Base-by-base conservation (phyloP, 257 asterid genomes). In the Solanum virginianum region DNA sequence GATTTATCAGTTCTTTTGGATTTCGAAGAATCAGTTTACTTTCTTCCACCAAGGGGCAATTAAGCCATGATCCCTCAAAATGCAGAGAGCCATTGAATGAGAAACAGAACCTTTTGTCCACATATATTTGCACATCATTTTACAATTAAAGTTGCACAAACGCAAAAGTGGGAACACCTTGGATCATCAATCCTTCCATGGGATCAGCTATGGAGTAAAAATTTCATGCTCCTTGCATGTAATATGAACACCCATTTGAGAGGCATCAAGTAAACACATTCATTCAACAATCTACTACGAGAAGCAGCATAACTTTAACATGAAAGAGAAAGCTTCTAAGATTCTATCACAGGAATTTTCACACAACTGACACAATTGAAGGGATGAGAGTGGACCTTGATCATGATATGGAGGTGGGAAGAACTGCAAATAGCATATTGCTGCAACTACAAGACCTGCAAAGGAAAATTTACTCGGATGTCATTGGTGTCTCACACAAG, bases 361-460 rank as follows among this genome's bases (percentile, higher is more conserved):
- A 62, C 47, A 47, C 5, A 41, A 83, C 85, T 83, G 57, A 26
- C 20, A 81, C 36, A 13, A 36, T 14, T 13, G 53, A 74, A 43
- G 49, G 26, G 10, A 79, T 4, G 84, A 66, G 22, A 45, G 66
- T 85, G 83, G 86, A 95, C 98, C 98, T 22, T 91, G 87, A 12
- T 85, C 88, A 36, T 92, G 95, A 88, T 93, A 90, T 11, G 98
- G 98, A 17, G 98, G 95, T 53, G 97, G 98, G 88, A 93, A 93
- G 89, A 95, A 95, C 92, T 95, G 97, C 95, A 93, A 87, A 88
- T 93, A 95, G 94, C 97, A 95, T 80, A 93, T 83, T 20, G 89
- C 87, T 85, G 95, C 94, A 36, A 92, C 93, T 49, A 89, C 89
- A 14, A 90, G 87, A 87, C 97, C 98, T 95, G 92, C 88, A 74